phyloP scores from a whole-genome alignment of 2,329 filamentous ascomycete genomes.

The Beauveria brongniartii region DNA sequence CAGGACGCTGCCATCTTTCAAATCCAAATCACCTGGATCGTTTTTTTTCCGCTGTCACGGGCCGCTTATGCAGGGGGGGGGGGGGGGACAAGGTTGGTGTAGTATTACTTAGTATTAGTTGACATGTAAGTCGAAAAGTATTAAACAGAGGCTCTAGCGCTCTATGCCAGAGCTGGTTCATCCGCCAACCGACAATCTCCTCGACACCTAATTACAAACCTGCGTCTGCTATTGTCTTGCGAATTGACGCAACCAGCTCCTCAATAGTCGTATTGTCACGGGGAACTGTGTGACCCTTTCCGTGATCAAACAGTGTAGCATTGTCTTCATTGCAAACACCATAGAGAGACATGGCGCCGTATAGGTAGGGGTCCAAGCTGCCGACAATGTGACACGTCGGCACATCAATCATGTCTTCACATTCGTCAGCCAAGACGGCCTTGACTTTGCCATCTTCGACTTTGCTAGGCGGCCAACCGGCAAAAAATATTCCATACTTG shows the following conservation, averaged over 20 bases:
- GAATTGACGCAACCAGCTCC: slow-evolving; percentile 30
- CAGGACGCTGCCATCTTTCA: neutral
- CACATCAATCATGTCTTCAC: slow-evolving; percentile 40
- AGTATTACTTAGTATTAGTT: neutral
- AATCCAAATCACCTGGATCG: neutral
- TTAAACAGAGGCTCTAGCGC: neutral
- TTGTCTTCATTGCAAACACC: slow-evolving; percentile 53
- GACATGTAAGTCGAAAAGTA: neutral
- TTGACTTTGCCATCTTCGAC: slow-evolving; percentile 27
- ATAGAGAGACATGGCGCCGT: slow-evolving; percentile 53
- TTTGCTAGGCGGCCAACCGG: slow-evolving; percentile 45
- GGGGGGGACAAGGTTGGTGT: neutral
- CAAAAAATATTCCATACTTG: slow-evolving; percentile 42
- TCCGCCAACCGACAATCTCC: neutral
- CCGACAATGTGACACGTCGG: slow-evolving; percentile 47
- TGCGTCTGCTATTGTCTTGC: slow-evolving; percentile 29
- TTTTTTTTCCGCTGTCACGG: neutral
- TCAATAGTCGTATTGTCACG: slow-evolving; percentile 40
- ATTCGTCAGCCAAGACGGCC: slow-evolving; percentile 41
- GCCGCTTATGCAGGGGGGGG: neutral
- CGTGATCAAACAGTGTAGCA: slow-evolving; percentile 56
- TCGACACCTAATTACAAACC: neutral
- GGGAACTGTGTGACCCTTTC: slow-evolving; percentile 56
- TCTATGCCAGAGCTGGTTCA: neutral
- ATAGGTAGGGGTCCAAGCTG: slow-evolving; percentile 50